Evolutionary conservation across 1,284 basidiomycete species (phyloP).

Genomic region (Gymnopus androsaceus): DNA sequence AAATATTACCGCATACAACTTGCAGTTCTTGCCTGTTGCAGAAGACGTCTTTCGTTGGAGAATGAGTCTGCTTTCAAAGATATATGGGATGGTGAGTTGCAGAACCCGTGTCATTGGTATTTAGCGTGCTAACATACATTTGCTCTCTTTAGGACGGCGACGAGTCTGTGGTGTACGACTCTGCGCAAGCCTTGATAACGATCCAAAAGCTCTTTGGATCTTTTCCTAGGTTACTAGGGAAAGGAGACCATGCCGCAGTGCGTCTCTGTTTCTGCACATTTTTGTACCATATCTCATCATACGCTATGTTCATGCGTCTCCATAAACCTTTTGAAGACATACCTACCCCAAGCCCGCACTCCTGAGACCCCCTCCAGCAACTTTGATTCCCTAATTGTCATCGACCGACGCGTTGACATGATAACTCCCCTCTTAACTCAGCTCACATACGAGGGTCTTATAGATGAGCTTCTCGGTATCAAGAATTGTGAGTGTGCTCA

Average conservation of each 20-base stretch:
- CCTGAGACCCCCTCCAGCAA: slow-evolving; percentile 52
- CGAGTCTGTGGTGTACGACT: slow-evolving; percentile 87
- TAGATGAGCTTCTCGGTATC: slow-evolving; percentile 93
- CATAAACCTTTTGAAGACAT: slow-evolving; percentile 69
- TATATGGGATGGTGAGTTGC: slow-evolving; percentile 75
- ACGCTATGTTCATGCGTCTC: slow-evolving; percentile 67
- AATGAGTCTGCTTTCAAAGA: slow-evolving; percentile 82
- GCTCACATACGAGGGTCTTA: slow-evolving; percentile 93
- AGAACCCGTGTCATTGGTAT: too few relatives aligned
- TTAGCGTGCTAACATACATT: slow-evolving; percentile 4
- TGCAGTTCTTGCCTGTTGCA: slow-evolving; percentile 92
- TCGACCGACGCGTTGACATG: slow-evolving; percentile 95
- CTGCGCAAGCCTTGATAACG: slow-evolving; percentile 83
- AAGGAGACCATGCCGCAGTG: slow-evolving; percentile 91
- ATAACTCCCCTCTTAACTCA: slow-evolving; percentile 95
- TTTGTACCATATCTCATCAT: not conserved
- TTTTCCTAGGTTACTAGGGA: slow-evolving; percentile 91
- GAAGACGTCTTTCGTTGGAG: slow-evolving; percentile 90
- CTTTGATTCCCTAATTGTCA: slow-evolving; percentile 86
- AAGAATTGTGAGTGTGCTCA: slow-evolving; percentile 69
- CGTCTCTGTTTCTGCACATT: slow-evolving; percentile 26
- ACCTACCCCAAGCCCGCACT: slow-evolving; percentile 45
- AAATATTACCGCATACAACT: slow-evolving; percentile 81
- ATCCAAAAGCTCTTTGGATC: slow-evolving; percentile 87
- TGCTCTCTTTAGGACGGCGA: slow-evolving; percentile 77